Base-by-base conservation (phyloP, 2,329 filamentous ascomycete species). In the Penicillium brevicompactum region DNA sequence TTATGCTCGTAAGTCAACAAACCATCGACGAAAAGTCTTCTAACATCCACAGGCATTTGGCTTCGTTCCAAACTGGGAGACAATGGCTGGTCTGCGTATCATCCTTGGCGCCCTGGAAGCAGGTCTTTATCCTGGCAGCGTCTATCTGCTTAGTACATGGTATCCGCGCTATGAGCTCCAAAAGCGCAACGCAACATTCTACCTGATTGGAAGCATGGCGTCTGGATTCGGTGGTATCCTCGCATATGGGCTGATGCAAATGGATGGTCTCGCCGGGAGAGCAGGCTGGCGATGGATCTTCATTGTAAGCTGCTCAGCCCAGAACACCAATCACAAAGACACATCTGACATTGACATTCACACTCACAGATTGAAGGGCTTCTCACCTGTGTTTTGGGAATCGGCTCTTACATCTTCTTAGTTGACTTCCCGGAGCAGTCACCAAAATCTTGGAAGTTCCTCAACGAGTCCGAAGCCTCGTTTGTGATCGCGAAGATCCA, bases 171-270 rank as follows among this genome's bases (percentile, higher is more conserved):
- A 84, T 62, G 87, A 91, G 71, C 80, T 90, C 16, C 87, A 87
- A 48, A 87, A 87, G 69, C 79, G 88, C 47, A 89, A 88, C 66
- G 85, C 86, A 0, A 70, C 82, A 22, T 91, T 91, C 65, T 90
- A 89, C 68, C 79, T 90, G 14, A 78, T 90, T 5, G 87, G 87
- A 37, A 87, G 82, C 58, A 77, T 88, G 5, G 85, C 87, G 0
- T 82, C 84, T 0, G 88, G 84, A 1, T 87, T 87, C 61, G 78
- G 85, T 0, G 87, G 88, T 52, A 86, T 91, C 45, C 77, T 91
- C 1, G 86, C 88, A 11, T 91, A 85, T 51, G 88, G 88, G 5
- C 77, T 87, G 63, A 76, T 74, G 77, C 76, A 71, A 30, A 68
- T 78, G 73, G 53, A 57, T 31, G 57, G 54, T 1, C 11, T 50